Evolutionary conservation across 2,329 filamentous ascomycete genomes (phyloP), one percentile per base, ranked within the genome.

Genomic region (Aspergillus oerlinghausenensis): DNA sequence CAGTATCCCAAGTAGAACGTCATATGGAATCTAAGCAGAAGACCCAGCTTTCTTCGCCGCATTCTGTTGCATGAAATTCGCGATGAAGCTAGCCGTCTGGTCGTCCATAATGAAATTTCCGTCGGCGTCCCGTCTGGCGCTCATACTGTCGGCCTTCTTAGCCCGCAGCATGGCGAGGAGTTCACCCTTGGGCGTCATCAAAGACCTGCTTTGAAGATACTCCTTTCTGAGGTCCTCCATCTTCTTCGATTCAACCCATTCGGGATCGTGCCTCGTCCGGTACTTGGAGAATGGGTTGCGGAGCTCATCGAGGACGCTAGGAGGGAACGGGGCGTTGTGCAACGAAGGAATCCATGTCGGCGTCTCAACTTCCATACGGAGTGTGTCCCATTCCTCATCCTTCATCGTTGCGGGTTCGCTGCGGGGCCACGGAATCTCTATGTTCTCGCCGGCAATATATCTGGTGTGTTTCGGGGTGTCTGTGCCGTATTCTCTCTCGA

Each of bases 271-370:
- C 50, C 90, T 82, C 53, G 87, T 91, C 68, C 92, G 82, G 84
- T 92, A 94, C 67, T 83, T 85, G 65, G 87, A 89, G 81, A 87
- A 96, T 71, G 86, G 88, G 79, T 89, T 88, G 70, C 92, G 83
- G 70, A 97, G 80, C 79, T 97, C 93, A 72, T 96, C 87, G 63
- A 96, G 82, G 40, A 97, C 83, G n/a, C 75, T 77, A 29, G 80
- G 75, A 4, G 93, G 92, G 82, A 96, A 90, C 14, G 93, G 93
- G 26, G 89, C 82, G 17, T 82, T 79, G 28, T 92, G 79, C 25
- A 97, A 80, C 38, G 85, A 89, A n/a, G 92, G 92, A 54, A 87
- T 80, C 71, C 89, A 96, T 1, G 89, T 90, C 67, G 79, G 80
- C 61, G 85, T 81, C 68, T 96, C 90, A 56, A 91, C 88, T 55